Evolutionary conservation across 2,329 filamentous ascomycete genomes (phyloP).

Genomic region (Colletotrichum kahawae): DNA sequence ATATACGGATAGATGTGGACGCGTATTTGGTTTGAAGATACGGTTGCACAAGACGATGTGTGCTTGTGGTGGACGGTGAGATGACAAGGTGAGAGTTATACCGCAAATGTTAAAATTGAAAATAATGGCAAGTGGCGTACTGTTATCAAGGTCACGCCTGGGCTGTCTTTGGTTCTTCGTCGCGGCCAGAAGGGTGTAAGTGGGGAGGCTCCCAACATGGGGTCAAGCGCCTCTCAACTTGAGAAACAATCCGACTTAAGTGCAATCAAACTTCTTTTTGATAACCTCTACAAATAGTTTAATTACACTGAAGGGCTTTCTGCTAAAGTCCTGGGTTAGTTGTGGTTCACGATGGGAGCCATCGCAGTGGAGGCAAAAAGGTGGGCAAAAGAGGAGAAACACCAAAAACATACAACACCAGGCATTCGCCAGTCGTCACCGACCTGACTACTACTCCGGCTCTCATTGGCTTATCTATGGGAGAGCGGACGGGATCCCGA

Average conservation of each 20-base stretch:
- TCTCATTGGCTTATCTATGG: neutral
- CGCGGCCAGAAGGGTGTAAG: neutral
- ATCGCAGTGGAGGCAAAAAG: neutral
- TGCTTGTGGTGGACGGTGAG: neutral
- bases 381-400: neutral
- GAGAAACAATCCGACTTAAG: no score
- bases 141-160: neutral
- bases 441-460: neutral
- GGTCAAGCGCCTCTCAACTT: neutral
- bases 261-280: no score
- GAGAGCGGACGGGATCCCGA: neutral
- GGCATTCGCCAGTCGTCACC: neutral
- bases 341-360: neutral
- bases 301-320: neutral
- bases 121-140: no score
- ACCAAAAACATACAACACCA: neutral
- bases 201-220: neutral
- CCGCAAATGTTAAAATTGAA: no score
- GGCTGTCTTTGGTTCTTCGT: neutral
- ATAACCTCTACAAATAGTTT: neutral
- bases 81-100: neutral
- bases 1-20: neutral
- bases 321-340: neutral
- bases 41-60: neutral
- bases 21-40: neutral